A percentile compares a stretch with the other conserved stretches of the same genome.
Conservation (phyloP, 2,329 filamentous ascomycete genomes). For the Pseudogymnoascus sp. region DNA sequence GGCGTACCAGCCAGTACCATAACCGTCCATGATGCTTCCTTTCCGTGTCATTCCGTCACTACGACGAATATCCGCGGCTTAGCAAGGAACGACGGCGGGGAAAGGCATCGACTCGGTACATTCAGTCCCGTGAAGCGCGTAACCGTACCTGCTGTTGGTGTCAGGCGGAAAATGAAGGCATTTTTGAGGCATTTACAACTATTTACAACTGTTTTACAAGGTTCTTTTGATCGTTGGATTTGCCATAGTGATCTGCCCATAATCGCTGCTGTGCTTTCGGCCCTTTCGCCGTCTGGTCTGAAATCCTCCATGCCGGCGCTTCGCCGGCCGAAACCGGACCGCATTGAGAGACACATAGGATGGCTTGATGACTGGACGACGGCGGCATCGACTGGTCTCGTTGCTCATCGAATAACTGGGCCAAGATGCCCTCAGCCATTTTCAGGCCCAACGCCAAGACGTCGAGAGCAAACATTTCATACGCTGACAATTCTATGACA, state of each 20-base stretch:
- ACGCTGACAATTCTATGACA: conserved; percentile 2
- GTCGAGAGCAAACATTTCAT: background rate
- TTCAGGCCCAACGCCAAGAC: background rate
- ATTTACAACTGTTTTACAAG: background rate
- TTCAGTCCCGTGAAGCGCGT: background rate
- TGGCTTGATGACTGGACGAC: background rate
- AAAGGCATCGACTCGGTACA: background rate
- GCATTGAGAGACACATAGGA: background rate
- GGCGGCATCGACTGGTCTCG: background rate
- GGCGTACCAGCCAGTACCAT: background rate
- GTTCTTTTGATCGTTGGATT: background rate
- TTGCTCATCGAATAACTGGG: background rate
- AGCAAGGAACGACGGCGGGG: background rate
- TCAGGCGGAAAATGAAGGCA: background rate
- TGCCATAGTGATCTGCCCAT: background rate
- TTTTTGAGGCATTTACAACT: background rate
- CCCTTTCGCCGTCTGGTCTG: background rate
- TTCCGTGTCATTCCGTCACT: conserved; percentile 8
- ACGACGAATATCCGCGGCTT: background rate
- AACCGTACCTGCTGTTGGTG: background rate
- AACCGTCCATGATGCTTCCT: conserved; percentile 1
- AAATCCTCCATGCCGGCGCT: background rate
- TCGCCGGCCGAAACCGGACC: background rate
- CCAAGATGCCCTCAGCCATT: background rate
- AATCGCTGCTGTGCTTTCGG: background rate